Evolutionary conservation across 352 stramenopile species (phyloP).

Genomic region (Phytophthora sp.): DNA sequence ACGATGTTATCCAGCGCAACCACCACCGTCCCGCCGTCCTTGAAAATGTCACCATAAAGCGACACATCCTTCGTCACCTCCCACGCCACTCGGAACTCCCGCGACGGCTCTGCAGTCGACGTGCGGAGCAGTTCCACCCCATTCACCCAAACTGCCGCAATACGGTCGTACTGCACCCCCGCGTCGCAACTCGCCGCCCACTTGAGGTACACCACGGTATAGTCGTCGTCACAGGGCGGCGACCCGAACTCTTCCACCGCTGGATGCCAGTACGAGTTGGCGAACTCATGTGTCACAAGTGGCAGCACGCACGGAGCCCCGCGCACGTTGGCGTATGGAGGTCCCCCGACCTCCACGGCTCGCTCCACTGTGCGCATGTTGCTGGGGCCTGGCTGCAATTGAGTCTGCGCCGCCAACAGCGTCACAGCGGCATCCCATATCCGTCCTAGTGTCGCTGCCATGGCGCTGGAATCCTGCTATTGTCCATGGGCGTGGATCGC

Average conservation of each 20-base stretch:
- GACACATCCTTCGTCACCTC: slow-evolving; percentile 74
- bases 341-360: slow-evolving; percentile 47
- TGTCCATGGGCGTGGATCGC: not conserved
- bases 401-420: slow-evolving; percentile 37
- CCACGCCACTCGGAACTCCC: slow-evolving; percentile 53
- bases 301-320: slow-evolving; percentile 51
- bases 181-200: slow-evolving; percentile 49
- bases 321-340: slow-evolving; percentile 48
- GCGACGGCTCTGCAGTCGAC: slow-evolving; percentile 69
- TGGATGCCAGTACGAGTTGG: slow-evolving; percentile 63
- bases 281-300: slow-evolving; percentile 58
- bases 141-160: slow-evolving; percentile 78
- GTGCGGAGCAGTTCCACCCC: slow-evolving; percentile 74
- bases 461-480: not conserved
- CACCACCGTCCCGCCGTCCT: slow-evolving; percentile 54
- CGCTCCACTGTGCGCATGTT: slow-evolving; percentile 16
- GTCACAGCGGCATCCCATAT: slow-evolving; percentile 37
- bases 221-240: slow-evolving; percentile 45
- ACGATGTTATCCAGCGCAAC: slow-evolving; percentile 76
- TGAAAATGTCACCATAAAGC: slow-evolving; percentile 58
- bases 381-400: slow-evolving; percentile 19
- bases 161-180: slow-evolving; percentile 73
- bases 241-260: slow-evolving; percentile 45
- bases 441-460: slow-evolving; percentile 12
- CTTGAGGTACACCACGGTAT: slow-evolving; percentile 66